phyloP scores from a whole-genome alignment of 139 green algal genomes.

The Chlorella sp. region DNA sequence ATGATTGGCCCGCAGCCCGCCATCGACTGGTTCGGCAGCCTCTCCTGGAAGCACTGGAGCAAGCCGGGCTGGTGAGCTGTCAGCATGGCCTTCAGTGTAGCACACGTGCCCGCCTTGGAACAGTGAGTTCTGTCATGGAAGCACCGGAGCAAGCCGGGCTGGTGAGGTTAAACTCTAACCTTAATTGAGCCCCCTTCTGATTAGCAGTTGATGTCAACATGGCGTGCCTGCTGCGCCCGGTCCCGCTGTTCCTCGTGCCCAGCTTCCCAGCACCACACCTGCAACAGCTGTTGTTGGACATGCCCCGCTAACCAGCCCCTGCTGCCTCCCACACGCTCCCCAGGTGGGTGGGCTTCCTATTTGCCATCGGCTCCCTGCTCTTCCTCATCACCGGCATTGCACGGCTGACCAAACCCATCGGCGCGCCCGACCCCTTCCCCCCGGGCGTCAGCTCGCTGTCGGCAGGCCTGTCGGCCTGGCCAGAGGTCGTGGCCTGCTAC shows the following conservation, averaged over 20 bases:
- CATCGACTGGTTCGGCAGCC: neutral
- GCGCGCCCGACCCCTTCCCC: neutral
- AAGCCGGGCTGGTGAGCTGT: slow-evolving; percentile 19
- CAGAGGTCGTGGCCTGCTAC: neutral
- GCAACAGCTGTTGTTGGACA: no score
- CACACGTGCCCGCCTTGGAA: no score
- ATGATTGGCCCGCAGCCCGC: neutral
- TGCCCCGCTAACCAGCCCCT: no score
- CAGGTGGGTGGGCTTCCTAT: neutral
- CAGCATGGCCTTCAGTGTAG: no score
- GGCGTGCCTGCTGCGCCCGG: no score
- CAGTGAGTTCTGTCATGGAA: neutral
- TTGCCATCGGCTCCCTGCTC: neutral
- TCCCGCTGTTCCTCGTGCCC: no score
- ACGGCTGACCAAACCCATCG: neutral
- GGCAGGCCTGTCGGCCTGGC: neutral
- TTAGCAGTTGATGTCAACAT: no score
- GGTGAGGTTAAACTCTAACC: no score
- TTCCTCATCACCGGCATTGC: slow-evolving; percentile 25
- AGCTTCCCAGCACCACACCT: no score
- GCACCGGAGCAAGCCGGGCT: neutral
- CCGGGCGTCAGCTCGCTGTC: neutral
- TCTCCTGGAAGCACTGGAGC: neutral
- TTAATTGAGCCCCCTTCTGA: no score
- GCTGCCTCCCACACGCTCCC: no score